phyloP scores from a whole-genome alignment of 495 filamentous ascomycete genomes.

The Aspergillus egyptiacus region DNA sequence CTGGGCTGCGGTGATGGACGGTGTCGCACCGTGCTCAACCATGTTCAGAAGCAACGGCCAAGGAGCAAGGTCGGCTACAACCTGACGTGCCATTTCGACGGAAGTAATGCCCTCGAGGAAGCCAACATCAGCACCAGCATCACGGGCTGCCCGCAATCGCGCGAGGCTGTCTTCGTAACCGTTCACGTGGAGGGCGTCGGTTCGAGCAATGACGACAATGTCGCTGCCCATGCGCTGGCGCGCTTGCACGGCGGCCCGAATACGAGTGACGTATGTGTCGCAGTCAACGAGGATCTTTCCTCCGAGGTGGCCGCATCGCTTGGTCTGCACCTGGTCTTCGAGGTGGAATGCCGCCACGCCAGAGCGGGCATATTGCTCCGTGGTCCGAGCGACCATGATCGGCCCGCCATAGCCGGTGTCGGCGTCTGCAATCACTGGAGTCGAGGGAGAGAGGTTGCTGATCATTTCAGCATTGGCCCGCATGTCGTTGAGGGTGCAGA shows the following conservation, averaged over 20 bases:
- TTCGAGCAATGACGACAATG: constrained; percentile 66
- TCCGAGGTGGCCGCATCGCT: constrained; percentile 59
- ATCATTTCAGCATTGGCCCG: constrained; percentile 41
- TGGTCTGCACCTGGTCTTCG: constrained; percentile 66
- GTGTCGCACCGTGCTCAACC: constrained; percentile 58
- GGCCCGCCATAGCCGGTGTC: constrained; percentile 64
- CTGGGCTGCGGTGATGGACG: constrained; percentile 48
- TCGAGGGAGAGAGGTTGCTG: constrained; percentile 32
- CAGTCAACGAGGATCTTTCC: constrained; percentile 58
- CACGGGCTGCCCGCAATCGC: constrained; percentile 50
- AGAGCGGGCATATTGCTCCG: constrained; percentile 56
- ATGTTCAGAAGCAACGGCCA: constrained; percentile 63
- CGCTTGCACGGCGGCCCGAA: constrained; percentile 50
- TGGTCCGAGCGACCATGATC: constrained; percentile 58
- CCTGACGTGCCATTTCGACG: constrained; percentile 30
- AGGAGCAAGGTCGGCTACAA: constrained; percentile 46
- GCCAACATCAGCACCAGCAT: constrained; percentile 56
- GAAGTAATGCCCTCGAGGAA: constrained; percentile 49
- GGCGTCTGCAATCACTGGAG: constrained; percentile 63
- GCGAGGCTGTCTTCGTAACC: constrained; percentile 58
- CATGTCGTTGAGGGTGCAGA: constrained; percentile 48
- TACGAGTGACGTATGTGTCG: constrained; percentile 50
- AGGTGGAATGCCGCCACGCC: constrained; percentile 67
- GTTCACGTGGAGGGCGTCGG: constrained; percentile 54
- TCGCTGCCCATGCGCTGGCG: constrained; percentile 47